Evolutionary conservation across 2,329 filamentous ascomycete species (phyloP), one percentile per base, ranked within the genome.

Genomic region (Onygenales sp.): DNA sequence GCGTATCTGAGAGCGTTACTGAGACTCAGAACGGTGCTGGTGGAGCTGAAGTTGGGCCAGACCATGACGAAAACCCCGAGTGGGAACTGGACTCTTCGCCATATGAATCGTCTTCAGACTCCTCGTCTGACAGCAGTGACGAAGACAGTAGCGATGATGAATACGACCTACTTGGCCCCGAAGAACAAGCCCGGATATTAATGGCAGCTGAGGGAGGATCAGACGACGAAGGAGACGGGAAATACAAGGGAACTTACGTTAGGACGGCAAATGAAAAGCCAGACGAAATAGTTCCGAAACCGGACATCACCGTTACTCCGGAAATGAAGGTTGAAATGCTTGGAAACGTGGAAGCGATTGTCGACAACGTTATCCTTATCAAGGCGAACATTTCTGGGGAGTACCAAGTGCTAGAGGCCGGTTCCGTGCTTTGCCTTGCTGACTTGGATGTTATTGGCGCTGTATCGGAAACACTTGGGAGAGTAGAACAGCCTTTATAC

Each of bases 401-500:
- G 64, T 88, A 90, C 58, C 84, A 86, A 62, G 90, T 95, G 0
- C 79, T 97, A 1, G 90, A 96, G 63, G 79, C 80, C 4, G 89
- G 88, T 33, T 94, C 91, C 0, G 80, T 94, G 3, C 78, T 98
- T 32, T 96, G 89, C 70, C 82, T 84, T 32, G 81, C 81, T 57
- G 81, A 93, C 61, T 80, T 89, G 51, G 80, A 78, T 17, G 80
- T 96, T 32, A 79, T 96, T 52, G 93, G 91, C 27, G 85, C 81
- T 14, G 80, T 97, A n/a, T 79, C 84, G 4, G 92, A 97, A 63
- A 87, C 88, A 4, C 80, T 97, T 36, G 93, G 92, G 46, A 82
- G 87, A 63, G 89, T 96, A 2, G 81, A 89, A 58, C 84, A 89
- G 60, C 93, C 93, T 7, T 76, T 91, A 60, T 98, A 97, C 71